Conservation (phyloP, 768 basidiomycete species). For the Trametes villosa region DNA sequence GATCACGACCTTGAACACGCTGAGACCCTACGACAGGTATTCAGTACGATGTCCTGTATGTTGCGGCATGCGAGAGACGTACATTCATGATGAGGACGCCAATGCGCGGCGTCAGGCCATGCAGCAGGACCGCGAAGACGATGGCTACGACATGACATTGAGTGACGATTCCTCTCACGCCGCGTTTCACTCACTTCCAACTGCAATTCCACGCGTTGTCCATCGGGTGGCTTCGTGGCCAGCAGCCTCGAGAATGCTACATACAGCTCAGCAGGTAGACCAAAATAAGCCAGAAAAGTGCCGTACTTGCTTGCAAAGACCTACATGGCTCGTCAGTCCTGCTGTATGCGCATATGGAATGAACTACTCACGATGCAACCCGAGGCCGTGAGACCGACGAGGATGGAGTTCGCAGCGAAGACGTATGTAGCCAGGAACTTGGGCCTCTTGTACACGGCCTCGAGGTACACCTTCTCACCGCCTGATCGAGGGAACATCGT, state of each 20-base stretch:
- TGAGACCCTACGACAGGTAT: neutral
- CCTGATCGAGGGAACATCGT: conserved; percentile 45
- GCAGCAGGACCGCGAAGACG: conserved; percentile 14
- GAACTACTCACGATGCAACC: conserved; percentile 67
- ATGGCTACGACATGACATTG: neutral
- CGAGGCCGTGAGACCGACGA: conserved; percentile 55
- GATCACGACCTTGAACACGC: conserved; percentile 19
- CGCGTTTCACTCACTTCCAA: neutral
- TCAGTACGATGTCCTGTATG: conserved; percentile 31
- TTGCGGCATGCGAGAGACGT: neutral
- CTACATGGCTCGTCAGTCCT: neutral
- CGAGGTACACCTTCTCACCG: conserved; percentile 74
- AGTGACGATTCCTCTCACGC: no score
- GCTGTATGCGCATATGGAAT: neutral
- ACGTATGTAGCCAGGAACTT: conserved; percentile 61
- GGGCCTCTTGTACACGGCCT: conserved; percentile 63
- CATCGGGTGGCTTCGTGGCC: conserved; percentile 11
- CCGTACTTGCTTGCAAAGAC: conserved; percentile 2
- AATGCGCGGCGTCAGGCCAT: neutral
- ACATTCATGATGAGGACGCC: neutral
- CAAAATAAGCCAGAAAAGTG: neutral
- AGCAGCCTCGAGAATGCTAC: conserved; percentile 8
- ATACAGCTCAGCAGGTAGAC: neutral
- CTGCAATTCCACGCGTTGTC: conserved; percentile 10
- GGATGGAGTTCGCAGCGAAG: conserved; percentile 55